phyloP scores from a whole-genome alignment of 2,329 filamentous ascomycete genomes.

The Chaetomium globosum region DNA sequence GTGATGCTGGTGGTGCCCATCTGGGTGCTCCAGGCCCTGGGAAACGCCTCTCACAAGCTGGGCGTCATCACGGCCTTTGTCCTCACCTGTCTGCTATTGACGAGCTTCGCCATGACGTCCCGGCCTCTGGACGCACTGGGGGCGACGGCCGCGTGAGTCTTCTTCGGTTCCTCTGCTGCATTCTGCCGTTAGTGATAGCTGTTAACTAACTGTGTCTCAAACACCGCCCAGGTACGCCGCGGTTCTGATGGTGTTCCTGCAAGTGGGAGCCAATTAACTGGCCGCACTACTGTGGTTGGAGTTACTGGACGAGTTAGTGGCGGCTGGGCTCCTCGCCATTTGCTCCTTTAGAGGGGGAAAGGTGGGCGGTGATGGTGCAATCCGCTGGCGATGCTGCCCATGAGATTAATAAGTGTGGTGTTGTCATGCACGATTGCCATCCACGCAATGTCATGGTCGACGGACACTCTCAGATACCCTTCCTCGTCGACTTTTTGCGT shows the following conservation, averaged over 20 bases:
- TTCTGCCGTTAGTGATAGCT: not conserved
- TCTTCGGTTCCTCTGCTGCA: not conserved
- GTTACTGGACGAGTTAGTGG: no score
- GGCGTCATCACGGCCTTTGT: constrained; percentile 4
- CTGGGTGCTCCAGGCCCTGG: constrained; percentile 7
- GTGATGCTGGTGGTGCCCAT: constrained; percentile 7
- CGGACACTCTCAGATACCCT: no score
- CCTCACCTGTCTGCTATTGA: not conserved
- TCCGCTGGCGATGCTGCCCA: no score
- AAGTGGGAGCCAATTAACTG: constrained; percentile 4
- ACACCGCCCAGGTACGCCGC: constrained; percentile 4
- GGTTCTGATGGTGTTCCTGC: constrained; percentile 9
- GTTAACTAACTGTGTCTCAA: constrained; percentile 3
- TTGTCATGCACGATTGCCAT: no score
- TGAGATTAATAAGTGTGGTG: no score
- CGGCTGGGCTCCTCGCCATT: no score
- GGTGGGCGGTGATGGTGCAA: no score
- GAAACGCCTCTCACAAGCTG: not conserved
- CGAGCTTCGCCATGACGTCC: not conserved
- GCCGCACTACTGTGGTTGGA: not conserved
- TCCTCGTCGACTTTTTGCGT: no score
- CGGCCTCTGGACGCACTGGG: not conserved
- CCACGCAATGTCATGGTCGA: no score
- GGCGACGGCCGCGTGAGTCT: constrained; percentile 1
- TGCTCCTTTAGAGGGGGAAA: no score